phyloP scores from a whole-genome alignment of 306 rosid species.

The Cicer bijugum region DNA sequence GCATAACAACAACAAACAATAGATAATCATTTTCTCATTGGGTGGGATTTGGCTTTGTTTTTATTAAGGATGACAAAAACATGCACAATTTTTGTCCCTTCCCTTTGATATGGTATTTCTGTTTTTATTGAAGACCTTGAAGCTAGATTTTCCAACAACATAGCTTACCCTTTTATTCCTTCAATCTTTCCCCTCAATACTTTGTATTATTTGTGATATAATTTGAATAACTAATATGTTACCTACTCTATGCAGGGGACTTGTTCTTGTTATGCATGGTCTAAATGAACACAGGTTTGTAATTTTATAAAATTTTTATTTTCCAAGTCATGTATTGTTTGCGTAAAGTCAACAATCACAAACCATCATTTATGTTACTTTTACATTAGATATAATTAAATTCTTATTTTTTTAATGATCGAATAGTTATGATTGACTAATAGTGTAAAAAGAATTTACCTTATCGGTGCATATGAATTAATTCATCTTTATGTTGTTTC shows the following conservation, averaged over 20 bases:
- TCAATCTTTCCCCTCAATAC: neutral
- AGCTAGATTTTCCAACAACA: neutral
- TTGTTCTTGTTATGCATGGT: constrained; percentile 85
- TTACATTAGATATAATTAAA: too few relatives aligned
- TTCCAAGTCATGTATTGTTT: neutral
- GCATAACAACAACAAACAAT: constrained; percentile 3
- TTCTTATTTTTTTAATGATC: too few relatives aligned
- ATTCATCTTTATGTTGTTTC: neutral
- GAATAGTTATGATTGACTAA: too few relatives aligned
- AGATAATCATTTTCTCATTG: neutral
- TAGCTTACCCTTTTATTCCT: neutral
- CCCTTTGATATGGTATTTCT: neutral
- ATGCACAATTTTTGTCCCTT: constrained; percentile 9
- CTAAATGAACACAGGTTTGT: constrained; percentile 93
- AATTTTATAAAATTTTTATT: constrained; percentile 18
- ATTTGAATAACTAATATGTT: constrained; percentile 32
- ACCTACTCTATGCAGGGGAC: constrained; percentile 68
- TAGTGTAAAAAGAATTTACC: too few relatives aligned
- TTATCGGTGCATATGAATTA: too few relatives aligned
- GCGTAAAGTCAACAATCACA: too few relatives aligned
- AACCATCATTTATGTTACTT: too few relatives aligned
- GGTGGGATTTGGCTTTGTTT: neutral
- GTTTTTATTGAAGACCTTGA: neutral
- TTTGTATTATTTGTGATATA: constrained; percentile 24
- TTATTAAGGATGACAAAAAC: neutral